A percentile compares a stretch with the other conserved stretches of the same genome.
phyloP scores from a whole-genome alignment of 345 rosid species.

The Camelina neglecta region DNA sequence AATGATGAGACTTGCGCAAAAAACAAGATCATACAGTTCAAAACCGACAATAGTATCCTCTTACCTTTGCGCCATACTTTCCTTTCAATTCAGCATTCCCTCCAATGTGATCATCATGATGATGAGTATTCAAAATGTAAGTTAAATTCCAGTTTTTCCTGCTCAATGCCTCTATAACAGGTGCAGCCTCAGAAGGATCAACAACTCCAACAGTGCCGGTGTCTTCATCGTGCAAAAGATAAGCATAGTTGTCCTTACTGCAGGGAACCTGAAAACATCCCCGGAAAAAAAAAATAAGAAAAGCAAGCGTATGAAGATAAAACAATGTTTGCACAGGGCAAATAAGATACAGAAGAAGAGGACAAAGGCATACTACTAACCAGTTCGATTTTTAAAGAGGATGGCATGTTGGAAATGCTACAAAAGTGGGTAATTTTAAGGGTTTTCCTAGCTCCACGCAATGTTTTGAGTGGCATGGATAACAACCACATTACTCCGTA shows the following conservation, averaged over 20 bases:
- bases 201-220: constrained; percentile 99
- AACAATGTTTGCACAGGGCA: background rate
- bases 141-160: constrained; percentile 81
- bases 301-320: background rate
- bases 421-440: constrained; percentile 89
- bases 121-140: constrained; percentile 95
- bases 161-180: constrained; percentile 83
- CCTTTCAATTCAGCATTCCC: constrained; percentile 95
- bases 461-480: constrained; percentile 83
- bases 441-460: constrained; percentile 89
- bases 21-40: background rate
- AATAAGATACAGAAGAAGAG: background rate
- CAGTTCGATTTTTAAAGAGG: constrained; percentile 92
- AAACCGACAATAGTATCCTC: constrained; percentile 26
- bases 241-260: constrained; percentile 87
- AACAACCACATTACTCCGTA: constrained; percentile 78
- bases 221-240: constrained; percentile 88
- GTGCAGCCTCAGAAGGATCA: constrained; percentile 94
- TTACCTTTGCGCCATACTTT: constrained; percentile 98
- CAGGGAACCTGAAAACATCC: constrained; percentile 77
- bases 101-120: constrained; percentile 86
- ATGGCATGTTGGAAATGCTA: constrained; percentile 70
- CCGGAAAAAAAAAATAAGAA: constrained; percentile 14
- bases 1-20: background rate
- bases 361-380: constrained; percentile 49